A percentile compares a stretch with the other conserved stretches of the same genome.
These are phyloP conservation scores for Trifolium dubium DNA, from an alignment of 306 rosid species.

Conservation along the genomic window DNA sequence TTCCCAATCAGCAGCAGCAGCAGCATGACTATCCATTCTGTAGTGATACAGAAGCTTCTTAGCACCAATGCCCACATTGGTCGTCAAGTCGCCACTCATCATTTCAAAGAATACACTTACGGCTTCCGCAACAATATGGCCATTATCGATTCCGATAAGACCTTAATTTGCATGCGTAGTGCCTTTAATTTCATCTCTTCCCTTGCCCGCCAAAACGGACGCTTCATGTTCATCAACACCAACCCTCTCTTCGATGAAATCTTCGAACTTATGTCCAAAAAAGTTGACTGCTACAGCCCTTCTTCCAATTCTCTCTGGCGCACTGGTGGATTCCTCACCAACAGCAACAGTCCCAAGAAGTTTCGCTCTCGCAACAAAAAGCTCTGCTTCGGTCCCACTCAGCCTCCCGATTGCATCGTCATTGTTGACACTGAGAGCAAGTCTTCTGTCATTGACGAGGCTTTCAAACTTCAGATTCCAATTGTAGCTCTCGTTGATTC, in stretches of 20 bases:
- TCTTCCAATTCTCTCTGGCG: conserved; percentile 66
- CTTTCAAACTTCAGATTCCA: conserved; percentile 68
- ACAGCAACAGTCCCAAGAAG: conserved; percentile 79
- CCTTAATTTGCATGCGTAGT: conserved; percentile 75
- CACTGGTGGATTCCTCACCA: conserved; percentile 79
- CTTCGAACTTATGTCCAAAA: conserved; percentile 68
- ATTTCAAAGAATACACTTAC: conserved; percentile 70
- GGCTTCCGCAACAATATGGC: conserved; percentile 77
- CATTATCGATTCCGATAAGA: conserved; percentile 73
- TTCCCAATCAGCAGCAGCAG: too few relatives aligned
- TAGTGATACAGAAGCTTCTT: conserved; percentile 72
- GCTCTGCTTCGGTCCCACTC: conserved; percentile 70
- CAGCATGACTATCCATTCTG: conserved; percentile 67
- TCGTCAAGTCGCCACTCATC: conserved; percentile 62
- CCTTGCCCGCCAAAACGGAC: conserved; percentile 65
- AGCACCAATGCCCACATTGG: conserved; percentile 83
- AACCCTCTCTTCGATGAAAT: conserved; percentile 80
- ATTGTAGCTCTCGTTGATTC: conserved; percentile 81
- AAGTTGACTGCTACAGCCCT: conserved; percentile 60
- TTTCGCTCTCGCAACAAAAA: conserved; percentile 77
- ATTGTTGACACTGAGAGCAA: conserved; percentile 69
- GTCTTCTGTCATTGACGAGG: conserved; percentile 71
- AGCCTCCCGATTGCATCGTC: conserved; percentile 78
- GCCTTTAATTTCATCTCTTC: conserved; percentile 75
- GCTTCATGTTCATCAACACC: conserved; percentile 89